Evolutionary conservation across 306 rosid genomes (phyloP).

Genomic region (Pyrus communis): DNA sequence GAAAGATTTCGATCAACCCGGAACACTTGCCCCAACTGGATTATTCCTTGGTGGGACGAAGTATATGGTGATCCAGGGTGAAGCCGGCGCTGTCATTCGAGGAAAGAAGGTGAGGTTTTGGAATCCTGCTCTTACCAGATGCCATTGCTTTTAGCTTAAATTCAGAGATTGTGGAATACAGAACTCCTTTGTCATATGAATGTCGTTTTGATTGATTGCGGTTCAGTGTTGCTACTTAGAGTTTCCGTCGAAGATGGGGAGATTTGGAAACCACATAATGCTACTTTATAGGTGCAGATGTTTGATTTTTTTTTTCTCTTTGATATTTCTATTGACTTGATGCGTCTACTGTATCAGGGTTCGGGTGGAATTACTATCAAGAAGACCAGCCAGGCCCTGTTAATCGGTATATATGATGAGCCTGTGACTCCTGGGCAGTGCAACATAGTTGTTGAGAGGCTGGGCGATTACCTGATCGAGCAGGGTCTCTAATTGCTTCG

Average conservation of each 20-base stretch:
- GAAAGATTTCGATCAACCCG: slow-evolving; percentile 54
- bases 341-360: slow-evolving; percentile 31
- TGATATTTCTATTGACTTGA: background rate
- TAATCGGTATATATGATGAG: slow-evolving; percentile 72
- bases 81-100: slow-evolving; percentile 35
- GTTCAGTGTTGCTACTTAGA: too few relatives aligned
- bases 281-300: background rate
- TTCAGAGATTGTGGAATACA: background rate
- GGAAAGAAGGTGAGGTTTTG: too few relatives aligned
- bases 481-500: slow-evolving; percentile 47
- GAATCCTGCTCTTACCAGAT: background rate
- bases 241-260: background rate
- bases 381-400: slow-evolving; percentile 59
- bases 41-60: slow-evolving; percentile 57
- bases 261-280: too few relatives aligned
- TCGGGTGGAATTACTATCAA: slow-evolving; percentile 72
- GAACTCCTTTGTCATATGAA: background rate
- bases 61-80: slow-evolving; percentile 84
- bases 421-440: slow-evolving; percentile 84
- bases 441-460: slow-evolving; percentile 89
- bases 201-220: background rate
- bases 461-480: slow-evolving; percentile 80
- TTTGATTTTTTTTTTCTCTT: background rate
- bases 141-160: background rate
- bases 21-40: slow-evolving; percentile 71